A percentile compares a stretch with the other conserved stretches of the same genome.
Evolutionary conservation across 78 protist species (phyloP).

Genomic region (Parvularia atlantis): DNA sequence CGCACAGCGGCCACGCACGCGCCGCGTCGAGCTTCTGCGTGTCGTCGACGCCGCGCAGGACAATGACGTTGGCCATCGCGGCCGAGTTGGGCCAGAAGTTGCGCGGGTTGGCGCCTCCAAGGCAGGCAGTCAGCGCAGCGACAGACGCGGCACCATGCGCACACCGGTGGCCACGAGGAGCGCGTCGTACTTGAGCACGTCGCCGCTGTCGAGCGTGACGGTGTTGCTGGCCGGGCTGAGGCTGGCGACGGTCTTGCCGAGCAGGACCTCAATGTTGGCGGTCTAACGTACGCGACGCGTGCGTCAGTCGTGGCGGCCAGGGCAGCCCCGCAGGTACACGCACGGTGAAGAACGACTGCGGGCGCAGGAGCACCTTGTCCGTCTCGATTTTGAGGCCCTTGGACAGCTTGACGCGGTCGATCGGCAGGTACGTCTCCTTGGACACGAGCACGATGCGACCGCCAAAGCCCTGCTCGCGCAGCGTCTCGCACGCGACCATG

Average conservation of each 20-base stretch:
- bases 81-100: no score
- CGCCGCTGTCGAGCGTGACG: neutral
- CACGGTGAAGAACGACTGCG: neutral
- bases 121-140: neutral
- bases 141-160: no score
- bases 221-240: neutral
- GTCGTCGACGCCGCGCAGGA: no score
- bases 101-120: neutral
- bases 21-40: no score
- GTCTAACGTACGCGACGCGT: no score
- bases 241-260: neutral
- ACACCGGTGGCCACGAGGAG: conserved; percentile 7
- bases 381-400: neutral
- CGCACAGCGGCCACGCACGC: no score
- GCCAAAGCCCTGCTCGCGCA: conserved; percentile 3
- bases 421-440: conserved; percentile 12
- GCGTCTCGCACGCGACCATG: neutral
- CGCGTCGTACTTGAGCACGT: neutral
- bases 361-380: conserved; percentile 3
- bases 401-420: conserved; percentile 22
- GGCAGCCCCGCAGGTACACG: no score
- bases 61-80: no score
- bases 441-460: conserved; percentile 11
- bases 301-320: no score
- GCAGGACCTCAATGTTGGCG: neutral